Conservation (phyloP, 495 filamentous ascomycete species). For the Aspergillus haitiensis region DNA sequence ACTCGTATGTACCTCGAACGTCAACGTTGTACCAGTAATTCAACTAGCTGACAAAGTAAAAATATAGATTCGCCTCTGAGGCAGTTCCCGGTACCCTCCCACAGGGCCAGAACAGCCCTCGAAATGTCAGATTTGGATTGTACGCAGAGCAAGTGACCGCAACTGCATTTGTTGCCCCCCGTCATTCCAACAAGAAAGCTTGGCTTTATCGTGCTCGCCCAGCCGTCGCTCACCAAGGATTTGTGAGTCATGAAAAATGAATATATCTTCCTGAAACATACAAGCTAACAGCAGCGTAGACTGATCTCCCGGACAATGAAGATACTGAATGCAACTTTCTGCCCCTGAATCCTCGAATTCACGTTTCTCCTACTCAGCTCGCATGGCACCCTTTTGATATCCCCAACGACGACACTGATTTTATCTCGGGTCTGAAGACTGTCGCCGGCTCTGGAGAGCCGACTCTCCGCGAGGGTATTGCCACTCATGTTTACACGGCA, state of each 20-base stretch:
- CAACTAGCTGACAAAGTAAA: conserved; percentile 31
- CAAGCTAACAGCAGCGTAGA: conserved; percentile 31
- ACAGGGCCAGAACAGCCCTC: conserved; percentile 49
- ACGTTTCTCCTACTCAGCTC: conserved; percentile 59
- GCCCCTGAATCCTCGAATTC: conserved; percentile 53
- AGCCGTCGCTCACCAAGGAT: conserved; percentile 52
- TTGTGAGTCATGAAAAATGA: conserved; percentile 32
- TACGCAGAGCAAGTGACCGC: conserved; percentile 52
- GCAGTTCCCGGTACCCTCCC: conserved; percentile 52
- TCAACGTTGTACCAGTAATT: conserved; percentile 20
- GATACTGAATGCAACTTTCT: conserved; percentile 49
- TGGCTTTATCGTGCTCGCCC: conserved; percentile 52
- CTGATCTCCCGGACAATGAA: conserved; percentile 48
- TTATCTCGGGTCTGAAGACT: conserved; percentile 49
- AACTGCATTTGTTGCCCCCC: conserved; percentile 48
- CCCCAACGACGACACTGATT: conserved; percentile 41
- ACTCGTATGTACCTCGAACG: conserved; percentile 41
- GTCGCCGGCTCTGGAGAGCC: conserved; percentile 52
- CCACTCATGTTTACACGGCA: conserved; percentile 47
- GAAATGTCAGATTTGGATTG: conserved; percentile 47
- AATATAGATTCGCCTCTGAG: conserved; percentile 42
- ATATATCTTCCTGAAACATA: not conserved
- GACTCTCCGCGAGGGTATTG: conserved; percentile 49
- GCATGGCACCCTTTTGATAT: conserved; percentile 53
- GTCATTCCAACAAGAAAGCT: conserved; percentile 50